Conservation (phyloP, 495 filamentous ascomycete species). For the Penicillium silybi region DNA sequence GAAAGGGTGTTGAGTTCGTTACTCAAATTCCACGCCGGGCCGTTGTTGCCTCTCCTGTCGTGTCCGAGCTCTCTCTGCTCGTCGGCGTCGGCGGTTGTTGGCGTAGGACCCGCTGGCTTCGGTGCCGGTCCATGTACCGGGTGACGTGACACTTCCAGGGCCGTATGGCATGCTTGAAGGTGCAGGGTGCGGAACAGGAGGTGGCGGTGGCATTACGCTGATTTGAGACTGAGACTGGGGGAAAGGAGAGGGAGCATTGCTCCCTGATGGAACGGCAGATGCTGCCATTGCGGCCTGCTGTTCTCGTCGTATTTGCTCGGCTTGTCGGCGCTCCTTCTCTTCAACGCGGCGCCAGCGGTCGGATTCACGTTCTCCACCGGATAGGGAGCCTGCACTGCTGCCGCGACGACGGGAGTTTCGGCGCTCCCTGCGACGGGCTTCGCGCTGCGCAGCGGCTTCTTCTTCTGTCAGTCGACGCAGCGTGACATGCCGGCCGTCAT, state of each 20-base stretch:
- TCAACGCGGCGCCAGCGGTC: conserved; percentile 52
- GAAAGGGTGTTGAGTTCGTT: conserved; percentile 5
- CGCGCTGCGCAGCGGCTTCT: conserved; percentile 65
- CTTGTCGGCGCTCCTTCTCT: conserved; percentile 47
- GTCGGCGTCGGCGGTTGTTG: conserved; percentile 49
- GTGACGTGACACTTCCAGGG: conserved; percentile 43
- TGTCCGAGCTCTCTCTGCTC: conserved; percentile 48
- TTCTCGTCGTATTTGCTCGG: conserved; percentile 45
- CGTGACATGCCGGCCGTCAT: conserved; percentile 76
- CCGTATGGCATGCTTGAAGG: conserved; percentile 40
- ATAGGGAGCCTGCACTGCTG: conserved; percentile 44
- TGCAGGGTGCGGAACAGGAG: conserved; percentile 29
- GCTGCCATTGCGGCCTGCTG: conserved; percentile 31
- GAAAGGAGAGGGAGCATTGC: conserved; percentile 26
- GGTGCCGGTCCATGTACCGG: conserved; percentile 46
- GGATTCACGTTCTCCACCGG: conserved; percentile 34
- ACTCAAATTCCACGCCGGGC: conserved; percentile 45
- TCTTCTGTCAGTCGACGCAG: conserved; percentile 75
- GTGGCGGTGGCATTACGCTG: conserved; percentile 34
- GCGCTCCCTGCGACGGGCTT: conserved; percentile 47
- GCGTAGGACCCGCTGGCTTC: conserved; percentile 52
- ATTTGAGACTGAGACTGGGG: conserved; percentile 28
- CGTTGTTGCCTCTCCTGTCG: conserved; percentile 44
- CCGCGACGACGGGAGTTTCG: conserved; percentile 38
- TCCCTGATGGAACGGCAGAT: conserved; percentile 26